A percentile compares a stretch with the other conserved stretches of the same genome.
Evolutionary conservation across 768 basidiomycete genomes (phyloP).

Genomic region (Macrolepiota dolichaula): DNA sequence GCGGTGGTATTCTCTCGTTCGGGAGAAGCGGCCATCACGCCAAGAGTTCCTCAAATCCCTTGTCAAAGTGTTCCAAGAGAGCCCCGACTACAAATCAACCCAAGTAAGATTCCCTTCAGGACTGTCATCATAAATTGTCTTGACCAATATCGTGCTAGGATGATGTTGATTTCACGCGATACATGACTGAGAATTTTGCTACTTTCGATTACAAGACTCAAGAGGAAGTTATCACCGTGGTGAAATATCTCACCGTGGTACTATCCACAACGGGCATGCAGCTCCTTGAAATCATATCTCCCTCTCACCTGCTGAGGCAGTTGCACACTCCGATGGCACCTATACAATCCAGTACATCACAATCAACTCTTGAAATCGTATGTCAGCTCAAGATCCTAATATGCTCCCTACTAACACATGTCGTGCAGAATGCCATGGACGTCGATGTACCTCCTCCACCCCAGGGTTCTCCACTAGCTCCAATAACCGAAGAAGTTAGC

Average conservation of each 20-base stretch:
- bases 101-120: constrained; percentile 53
- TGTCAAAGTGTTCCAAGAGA: constrained; percentile 79
- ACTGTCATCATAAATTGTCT: neutral
- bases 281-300: constrained; percentile 70
- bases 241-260: constrained; percentile 72
- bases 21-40: constrained; percentile 83
- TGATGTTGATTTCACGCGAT: constrained; percentile 83
- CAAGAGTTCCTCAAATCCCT: constrained; percentile 87
- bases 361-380: constrained; percentile 15
- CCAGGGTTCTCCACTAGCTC: neutral
- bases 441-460: neutral
- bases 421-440: constrained; percentile 18
- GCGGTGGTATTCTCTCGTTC: constrained; percentile 87
- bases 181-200: constrained; percentile 93
- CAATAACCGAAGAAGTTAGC: neutral
- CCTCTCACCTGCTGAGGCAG: constrained; percentile 64
- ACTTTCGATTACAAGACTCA: constrained; percentile 92
- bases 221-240: constrained; percentile 86
- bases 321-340: constrained; percentile 36
- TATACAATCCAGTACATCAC: constrained; percentile 1
- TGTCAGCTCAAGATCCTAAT: neutral
- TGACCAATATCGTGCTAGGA: constrained; percentile 39
- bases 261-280: constrained; percentile 82
- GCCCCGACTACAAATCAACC: constrained; percentile 47
- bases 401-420: neutral